phyloP scores from a whole-genome alignment of 2,329 filamentous ascomycete genomes.

The Alternaria dauci region DNA sequence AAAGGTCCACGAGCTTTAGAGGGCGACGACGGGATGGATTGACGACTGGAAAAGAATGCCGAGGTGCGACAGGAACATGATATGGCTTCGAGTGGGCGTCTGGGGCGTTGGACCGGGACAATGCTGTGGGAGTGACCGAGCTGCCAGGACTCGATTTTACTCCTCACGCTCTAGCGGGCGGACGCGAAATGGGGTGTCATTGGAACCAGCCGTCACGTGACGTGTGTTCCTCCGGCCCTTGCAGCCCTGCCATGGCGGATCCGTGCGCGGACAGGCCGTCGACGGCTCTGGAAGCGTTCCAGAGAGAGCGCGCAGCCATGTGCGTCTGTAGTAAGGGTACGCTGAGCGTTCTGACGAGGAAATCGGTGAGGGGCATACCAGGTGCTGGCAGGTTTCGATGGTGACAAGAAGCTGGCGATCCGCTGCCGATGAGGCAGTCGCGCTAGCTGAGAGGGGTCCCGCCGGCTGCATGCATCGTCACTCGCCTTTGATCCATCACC shows the following conservation, averaged over 20 bases:
- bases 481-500: conserved; percentile 12
- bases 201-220: conserved; percentile 30
- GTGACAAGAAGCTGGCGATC: conserved; percentile 36
- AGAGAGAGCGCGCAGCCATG: background rate
- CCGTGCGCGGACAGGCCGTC: conserved; percentile 9
- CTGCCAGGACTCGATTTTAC: conserved; percentile 40
- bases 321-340: background rate
- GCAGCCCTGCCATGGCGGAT: conserved; percentile 5
- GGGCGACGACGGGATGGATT: conserved; percentile 39
- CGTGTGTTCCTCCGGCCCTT: conserved; percentile 4
- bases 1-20: conserved; percentile 51
- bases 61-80: conserved; percentile 39
- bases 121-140: conserved; percentile 37
- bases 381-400: conserved; percentile 28
- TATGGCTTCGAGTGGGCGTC: conserved; percentile 28
- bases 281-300: background rate
- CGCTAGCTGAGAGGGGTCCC: conserved; percentile 33
- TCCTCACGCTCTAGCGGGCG: conserved; percentile 30
- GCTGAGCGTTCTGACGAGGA: conserved; percentile 15
- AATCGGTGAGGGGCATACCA: conserved; percentile 31
- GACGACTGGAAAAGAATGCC: conserved; percentile 29
- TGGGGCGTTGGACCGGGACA: conserved; percentile 31
- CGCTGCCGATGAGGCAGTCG: conserved; percentile 21
- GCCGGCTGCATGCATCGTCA: conserved; percentile 17
- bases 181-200: conserved; percentile 8